Conservation (phyloP, 2,329 filamentous ascomycete species). For the Talaromyces marneffei region DNA sequence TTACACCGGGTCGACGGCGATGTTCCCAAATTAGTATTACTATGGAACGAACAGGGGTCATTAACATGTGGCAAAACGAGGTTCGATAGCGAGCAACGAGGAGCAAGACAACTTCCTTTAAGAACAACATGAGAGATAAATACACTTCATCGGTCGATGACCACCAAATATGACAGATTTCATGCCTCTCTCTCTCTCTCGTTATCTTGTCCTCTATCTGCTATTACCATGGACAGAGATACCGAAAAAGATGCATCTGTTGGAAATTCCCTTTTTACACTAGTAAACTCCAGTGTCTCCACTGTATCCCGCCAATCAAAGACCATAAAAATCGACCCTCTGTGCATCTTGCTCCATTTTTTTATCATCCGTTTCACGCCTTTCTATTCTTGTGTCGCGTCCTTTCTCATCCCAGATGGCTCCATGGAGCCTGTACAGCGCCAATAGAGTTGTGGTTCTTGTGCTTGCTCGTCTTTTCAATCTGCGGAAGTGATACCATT, state of each 20-base stretch:
- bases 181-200: background rate
- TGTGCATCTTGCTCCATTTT: background rate
- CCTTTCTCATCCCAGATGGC: background rate
- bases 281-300: background rate
- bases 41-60: background rate
- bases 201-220: background rate
- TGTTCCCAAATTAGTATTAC: background rate
- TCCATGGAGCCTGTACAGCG: background rate
- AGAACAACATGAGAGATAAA: background rate
- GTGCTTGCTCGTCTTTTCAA: background rate
- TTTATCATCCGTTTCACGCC: background rate
- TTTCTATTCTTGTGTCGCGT: background rate
- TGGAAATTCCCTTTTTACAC: conserved; percentile 4
- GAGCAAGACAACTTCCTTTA: background rate
- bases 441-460: background rate
- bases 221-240: background rate
- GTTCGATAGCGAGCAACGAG: background rate
- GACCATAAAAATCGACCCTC: background rate
- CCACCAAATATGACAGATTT: background rate
- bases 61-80: background rate
- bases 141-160: background rate
- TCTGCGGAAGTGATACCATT: background rate
- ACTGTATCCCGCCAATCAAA: background rate
- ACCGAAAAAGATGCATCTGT: background rate
- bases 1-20: background rate